These are phyloP conservation scores for Platismatia glauca DNA, from an alignment of 495 filamentous ascomycete species.

Conservation along the genomic window DNA sequence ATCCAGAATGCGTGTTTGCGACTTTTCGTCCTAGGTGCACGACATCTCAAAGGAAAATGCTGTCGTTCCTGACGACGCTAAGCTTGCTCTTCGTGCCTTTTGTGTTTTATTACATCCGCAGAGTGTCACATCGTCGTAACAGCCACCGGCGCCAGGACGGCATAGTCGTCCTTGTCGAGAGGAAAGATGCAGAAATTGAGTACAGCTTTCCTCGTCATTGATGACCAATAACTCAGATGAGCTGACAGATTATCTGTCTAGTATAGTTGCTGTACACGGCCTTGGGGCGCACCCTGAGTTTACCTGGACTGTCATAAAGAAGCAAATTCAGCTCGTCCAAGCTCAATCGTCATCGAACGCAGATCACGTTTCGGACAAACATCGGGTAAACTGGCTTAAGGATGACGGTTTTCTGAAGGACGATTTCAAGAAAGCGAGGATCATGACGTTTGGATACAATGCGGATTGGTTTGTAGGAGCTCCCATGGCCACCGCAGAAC, in stretches of 20 bases:
- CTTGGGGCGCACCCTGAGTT: constrained; percentile 4
- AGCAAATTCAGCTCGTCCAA: neutral
- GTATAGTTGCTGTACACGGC: constrained; percentile 6
- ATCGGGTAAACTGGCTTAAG: constrained; percentile 2
- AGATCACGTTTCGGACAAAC: neutral
- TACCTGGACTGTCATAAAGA: neutral
- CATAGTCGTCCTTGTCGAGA: neutral
- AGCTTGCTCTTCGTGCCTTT: neutral
- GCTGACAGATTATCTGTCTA: neutral
- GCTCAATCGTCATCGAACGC: neutral
- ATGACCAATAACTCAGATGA: neutral
- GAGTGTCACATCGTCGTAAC: neutral
- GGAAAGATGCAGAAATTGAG: constrained; percentile 2
- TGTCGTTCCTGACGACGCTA: constrained; percentile 4
- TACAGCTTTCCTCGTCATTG: neutral
- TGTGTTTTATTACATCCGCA: neutral
- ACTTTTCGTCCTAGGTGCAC: constrained; percentile 5
- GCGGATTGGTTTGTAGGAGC: constrained; percentile 4
- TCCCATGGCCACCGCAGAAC: constrained; percentile 5
- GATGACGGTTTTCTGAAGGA: constrained; percentile 2
- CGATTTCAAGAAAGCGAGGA: constrained; percentile 1
- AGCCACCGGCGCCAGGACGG: neutral
- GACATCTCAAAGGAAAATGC: constrained; percentile 2
- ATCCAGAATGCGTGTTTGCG: constrained; percentile 1
- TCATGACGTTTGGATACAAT: constrained; percentile 6